A percentile compares a stretch with the other conserved stretches of the same genome.
Conservation (phyloP, 768 basidiomycete species). For the Panaeolus cyanescens region DNA sequence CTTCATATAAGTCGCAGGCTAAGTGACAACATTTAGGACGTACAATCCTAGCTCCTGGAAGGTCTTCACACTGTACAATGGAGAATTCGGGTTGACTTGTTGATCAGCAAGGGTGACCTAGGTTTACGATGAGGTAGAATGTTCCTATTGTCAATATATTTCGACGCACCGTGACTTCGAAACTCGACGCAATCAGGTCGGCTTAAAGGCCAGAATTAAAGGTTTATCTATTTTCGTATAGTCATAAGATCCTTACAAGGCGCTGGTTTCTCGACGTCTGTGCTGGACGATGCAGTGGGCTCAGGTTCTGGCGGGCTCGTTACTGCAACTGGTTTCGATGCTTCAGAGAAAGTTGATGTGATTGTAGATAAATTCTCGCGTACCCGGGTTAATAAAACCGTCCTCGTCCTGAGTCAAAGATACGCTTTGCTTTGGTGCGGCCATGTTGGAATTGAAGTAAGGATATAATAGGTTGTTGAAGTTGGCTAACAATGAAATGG, state of each 20-base stretch:
- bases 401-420: constrained; percentile 65
- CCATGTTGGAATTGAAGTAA: constrained; percentile 19
- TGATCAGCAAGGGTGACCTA: constrained; percentile 97
- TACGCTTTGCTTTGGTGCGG: constrained; percentile 10
- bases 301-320: constrained; percentile 16
- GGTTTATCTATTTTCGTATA: background rate
- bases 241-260: background rate
- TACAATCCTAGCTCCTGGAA: constrained; percentile 97
- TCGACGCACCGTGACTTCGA: constrained; percentile 72
- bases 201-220: constrained; percentile 32
- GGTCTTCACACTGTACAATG: constrained; percentile 87
- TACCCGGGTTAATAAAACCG: constrained; percentile 75
- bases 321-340: constrained; percentile 13
- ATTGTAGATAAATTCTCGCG: constrained; percentile 4
- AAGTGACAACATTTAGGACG: constrained; percentile 29
- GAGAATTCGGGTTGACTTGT: constrained; percentile 95
- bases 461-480: constrained; percentile 3
- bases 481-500: background rate
- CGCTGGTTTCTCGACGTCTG: background rate
- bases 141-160: constrained; percentile 3
- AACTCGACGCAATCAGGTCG: constrained; percentile 78
- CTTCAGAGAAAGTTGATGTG: constrained; percentile 13
- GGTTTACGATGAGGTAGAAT: constrained; percentile 6
- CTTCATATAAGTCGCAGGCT: background rate
- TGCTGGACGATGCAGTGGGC: constrained; percentile 27